phyloP scores from a whole-genome alignment of 1,284 basidiomycete genomes.

The Ganoderma lingzhi region DNA sequence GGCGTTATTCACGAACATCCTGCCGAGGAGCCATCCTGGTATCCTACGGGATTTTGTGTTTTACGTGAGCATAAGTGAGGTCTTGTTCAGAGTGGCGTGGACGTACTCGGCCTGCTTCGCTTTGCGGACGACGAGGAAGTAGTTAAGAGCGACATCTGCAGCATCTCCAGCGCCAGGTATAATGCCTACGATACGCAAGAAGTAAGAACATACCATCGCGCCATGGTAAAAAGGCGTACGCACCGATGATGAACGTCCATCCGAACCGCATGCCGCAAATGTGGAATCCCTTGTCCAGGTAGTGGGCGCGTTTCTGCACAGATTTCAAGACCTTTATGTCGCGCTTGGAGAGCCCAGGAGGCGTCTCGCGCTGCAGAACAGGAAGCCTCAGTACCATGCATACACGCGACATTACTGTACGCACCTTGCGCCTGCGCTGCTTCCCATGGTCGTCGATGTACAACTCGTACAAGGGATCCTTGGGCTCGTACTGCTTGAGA shows the following conservation, averaged over 20 bases:
- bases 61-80: not conserved
- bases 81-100: not conserved
- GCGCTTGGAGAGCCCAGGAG: conserved; percentile 80
- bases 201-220: not conserved
- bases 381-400: conserved; percentile 7
- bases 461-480: conserved; percentile 84
- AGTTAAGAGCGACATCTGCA: conserved; percentile 73
- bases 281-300: conserved; percentile 91
- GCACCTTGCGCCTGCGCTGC: conserved; percentile 73
- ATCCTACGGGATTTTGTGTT: conserved; percentile 67
- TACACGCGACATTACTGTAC: conserved; percentile 33
- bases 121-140: conserved; percentile 82
- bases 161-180: conserved; percentile 79
- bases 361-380: conserved; percentile 65
- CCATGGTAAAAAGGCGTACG: conserved; percentile 23
- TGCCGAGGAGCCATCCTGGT: conserved; percentile 71
- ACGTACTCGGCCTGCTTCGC: conserved; percentile 72
- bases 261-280: conserved; percentile 89
- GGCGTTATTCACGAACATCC: conserved; percentile 86
- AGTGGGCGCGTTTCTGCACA: conserved; percentile 84
- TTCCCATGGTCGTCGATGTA: conserved; percentile 74
- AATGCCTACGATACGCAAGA: conserved; percentile 52
- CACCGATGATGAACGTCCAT: conserved; percentile 82
- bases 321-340: conserved; percentile 83
- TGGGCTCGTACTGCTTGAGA: conserved; percentile 70